Conservation (phyloP, 2,329 filamentous ascomycete genomes). For the Fusarium secorum region DNA sequence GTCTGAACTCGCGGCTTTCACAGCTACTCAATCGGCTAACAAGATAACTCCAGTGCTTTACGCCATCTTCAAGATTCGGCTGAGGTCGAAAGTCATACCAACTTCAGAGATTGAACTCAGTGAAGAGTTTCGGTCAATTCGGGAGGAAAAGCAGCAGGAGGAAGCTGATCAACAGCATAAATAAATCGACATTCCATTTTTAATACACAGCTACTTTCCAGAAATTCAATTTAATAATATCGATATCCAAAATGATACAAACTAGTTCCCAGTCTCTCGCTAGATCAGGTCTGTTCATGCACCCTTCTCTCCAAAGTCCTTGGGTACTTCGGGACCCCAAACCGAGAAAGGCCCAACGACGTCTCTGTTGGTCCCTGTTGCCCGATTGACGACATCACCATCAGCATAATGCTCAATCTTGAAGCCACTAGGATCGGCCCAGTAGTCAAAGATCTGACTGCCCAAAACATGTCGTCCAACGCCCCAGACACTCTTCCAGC, state of each 20-base stretch:
- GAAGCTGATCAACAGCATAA: neutral
- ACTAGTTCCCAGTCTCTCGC: neutral
- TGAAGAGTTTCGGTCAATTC: neutral
- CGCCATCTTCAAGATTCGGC: neutral
- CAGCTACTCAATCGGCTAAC: rapidly evolving
- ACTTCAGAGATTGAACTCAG: neutral
- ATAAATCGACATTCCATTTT: too few relatives aligned
- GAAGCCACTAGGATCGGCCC: neutral
- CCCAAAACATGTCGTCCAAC: neutral
- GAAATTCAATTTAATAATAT: rapidly evolving
- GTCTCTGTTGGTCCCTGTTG: neutral
- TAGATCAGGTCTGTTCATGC: rapidly evolving
- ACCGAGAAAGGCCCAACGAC: neutral
- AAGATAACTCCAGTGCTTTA: rapidly evolving
- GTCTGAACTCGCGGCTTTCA: rapidly evolving
- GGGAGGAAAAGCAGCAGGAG: neutral
- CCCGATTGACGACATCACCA: neutral
- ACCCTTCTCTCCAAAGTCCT: neutral
- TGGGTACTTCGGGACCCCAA: neutral
- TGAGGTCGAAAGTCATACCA: neutral
- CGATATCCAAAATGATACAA: too few relatives aligned
- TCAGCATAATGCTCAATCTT: neutral
- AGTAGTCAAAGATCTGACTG: neutral
- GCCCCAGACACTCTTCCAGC: neutral
- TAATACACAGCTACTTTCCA: rapidly evolving